A percentile compares a stretch with the other conserved stretches of the same genome.
These are phyloP conservation scores for Globisporangium lucens DNA, from an alignment of 352 stramenopile species.

Conservation along the genomic window DNA sequence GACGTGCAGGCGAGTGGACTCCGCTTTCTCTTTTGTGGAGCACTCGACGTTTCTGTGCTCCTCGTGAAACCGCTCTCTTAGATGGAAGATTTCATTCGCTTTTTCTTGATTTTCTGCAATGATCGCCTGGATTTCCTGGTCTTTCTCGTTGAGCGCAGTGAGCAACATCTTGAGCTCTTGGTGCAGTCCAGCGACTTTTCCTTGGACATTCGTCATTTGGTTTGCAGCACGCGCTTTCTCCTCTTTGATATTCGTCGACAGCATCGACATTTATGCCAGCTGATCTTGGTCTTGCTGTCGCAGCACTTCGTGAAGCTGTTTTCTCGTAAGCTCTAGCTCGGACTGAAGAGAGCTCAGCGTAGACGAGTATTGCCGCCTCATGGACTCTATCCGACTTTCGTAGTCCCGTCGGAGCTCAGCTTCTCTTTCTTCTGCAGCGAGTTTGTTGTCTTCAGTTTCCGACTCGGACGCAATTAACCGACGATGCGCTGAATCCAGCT, in stretches of 20 bases:
- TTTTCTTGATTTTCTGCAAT: constrained; percentile 26
- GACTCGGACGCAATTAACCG: constrained; percentile 29
- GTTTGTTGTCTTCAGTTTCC: constrained; percentile 34
- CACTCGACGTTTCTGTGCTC: constrained; percentile 29
- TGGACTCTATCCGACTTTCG: constrained; percentile 22
- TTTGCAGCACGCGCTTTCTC: constrained; percentile 40
- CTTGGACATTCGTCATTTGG: constrained; percentile 42
- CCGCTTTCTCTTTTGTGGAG: constrained; percentile 40
- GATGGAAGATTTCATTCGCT: constrained; percentile 22
- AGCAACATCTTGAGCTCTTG: constrained; percentile 77
- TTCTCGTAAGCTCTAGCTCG: constrained; percentile 39
- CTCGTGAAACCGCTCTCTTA: constrained; percentile 39
- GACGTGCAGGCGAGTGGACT: constrained; percentile 21
- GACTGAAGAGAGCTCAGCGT: constrained; percentile 20
- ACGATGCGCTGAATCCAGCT: constrained; percentile 32
- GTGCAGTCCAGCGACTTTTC: constrained; percentile 50
- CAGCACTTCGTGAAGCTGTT: constrained; percentile 47
- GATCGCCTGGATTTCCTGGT: constrained; percentile 43
- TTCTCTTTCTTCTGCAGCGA: constrained; percentile 35
- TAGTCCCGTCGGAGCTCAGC: constrained; percentile 20
- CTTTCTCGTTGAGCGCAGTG: constrained; percentile 52
- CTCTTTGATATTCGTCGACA: constrained; percentile 39
- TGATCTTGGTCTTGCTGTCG: constrained; percentile 64
- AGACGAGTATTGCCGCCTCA: constrained; percentile 17
- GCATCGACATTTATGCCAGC: constrained; percentile 47